Conservation (phyloP, 2,329 filamentous ascomycete species). For the Ophiognomonia clavigignenti-juglandacearum region DNA sequence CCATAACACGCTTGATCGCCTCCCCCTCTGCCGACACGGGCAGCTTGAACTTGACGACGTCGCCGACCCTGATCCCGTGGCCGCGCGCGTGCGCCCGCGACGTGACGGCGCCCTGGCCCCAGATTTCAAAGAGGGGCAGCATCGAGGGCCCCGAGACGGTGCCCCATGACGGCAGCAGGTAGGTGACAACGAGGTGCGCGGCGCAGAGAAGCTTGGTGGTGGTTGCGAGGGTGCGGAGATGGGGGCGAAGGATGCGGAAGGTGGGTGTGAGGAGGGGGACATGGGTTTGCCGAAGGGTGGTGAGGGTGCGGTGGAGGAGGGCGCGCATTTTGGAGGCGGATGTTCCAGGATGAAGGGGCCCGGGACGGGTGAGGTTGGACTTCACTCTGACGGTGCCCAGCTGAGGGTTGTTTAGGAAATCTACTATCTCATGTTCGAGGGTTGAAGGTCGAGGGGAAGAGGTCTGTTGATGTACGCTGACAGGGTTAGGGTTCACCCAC, state of each 20-base stretch:
- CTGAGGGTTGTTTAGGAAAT: too few relatives aligned
- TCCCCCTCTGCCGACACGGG: constrained; percentile 56
- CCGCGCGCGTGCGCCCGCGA: constrained; percentile 56
- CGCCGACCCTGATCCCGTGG: constrained; percentile 64
- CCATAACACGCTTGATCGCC: constrained; percentile 75
- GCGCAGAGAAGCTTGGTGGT: constrained; percentile 42
- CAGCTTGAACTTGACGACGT: constrained; percentile 74
- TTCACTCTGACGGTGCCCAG: too few relatives aligned
- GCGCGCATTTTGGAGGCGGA: not conserved
- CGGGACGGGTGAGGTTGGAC: too few relatives aligned
- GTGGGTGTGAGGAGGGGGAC: constrained; percentile 12
- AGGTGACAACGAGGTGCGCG: constrained; percentile 49
- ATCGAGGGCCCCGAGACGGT: constrained; percentile 72
- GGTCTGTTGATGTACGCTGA: too few relatives aligned
- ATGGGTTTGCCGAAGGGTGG: constrained; percentile 19
- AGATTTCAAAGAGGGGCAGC: constrained; percentile 73
- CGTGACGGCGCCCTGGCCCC: constrained; percentile 65
- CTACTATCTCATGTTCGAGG: too few relatives aligned
- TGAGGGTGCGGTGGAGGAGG: constrained; percentile 1
- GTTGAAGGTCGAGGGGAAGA: too few relatives aligned
- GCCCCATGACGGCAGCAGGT: constrained; percentile 59
- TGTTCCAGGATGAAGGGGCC: too few relatives aligned
- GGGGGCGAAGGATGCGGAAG: constrained; percentile 16
- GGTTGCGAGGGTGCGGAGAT: constrained; percentile 37
- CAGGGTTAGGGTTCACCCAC: too few relatives aligned